Evolutionary conservation across 1,284 basidiomycete species (phyloP), one percentile per base, ranked within the genome.

Genomic region (Puccinia sorghi): DNA sequence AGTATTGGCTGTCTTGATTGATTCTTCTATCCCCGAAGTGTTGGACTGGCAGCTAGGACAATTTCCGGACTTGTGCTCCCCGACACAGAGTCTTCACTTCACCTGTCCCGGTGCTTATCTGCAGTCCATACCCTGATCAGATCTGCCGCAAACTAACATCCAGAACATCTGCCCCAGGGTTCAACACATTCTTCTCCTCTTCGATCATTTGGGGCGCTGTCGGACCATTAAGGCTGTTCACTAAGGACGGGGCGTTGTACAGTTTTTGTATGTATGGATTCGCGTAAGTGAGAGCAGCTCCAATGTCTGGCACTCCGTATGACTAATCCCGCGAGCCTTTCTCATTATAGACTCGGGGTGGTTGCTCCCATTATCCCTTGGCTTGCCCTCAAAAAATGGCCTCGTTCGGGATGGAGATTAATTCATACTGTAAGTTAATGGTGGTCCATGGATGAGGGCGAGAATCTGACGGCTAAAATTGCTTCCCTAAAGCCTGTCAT

Each of bases 201-300:
- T 78, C 75, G 9, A 70, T 78, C 20, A 69, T 78, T 52, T 78
- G 75, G 75, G 75, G 75, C 2, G 75, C 75, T 2, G 66, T 78
- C n/a, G 75, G 75, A 0, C 75, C 75, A 9, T 32, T 48, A 20
- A 37, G 75, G 32, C 66, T 78, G 22, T 78, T 78, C 37, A 41
- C 64, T 37, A 57, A 57, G 27, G 15, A 27, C n/a, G 75, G 52
- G 11, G 64, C 64, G 12, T 25, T 78, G 27, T 78, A 78, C 32
- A 56, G 75, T 39, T 70, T 59, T 46, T 70, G 66, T 15, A 43
- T 78, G 52, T 69, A 56, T 6, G 75, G 75, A 32, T 78, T 78
- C 32, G 50, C 52, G 75, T 78, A 70, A 78, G 75, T 70, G 0
- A 12, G 17, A 54, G 6, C 32, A n/a, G 25, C 2, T 32, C 3